Evolutionary conservation across 208 protist species (phyloP), one percentile per base, ranked within the genome.

Genomic region (Leishmania arabica): DNA sequence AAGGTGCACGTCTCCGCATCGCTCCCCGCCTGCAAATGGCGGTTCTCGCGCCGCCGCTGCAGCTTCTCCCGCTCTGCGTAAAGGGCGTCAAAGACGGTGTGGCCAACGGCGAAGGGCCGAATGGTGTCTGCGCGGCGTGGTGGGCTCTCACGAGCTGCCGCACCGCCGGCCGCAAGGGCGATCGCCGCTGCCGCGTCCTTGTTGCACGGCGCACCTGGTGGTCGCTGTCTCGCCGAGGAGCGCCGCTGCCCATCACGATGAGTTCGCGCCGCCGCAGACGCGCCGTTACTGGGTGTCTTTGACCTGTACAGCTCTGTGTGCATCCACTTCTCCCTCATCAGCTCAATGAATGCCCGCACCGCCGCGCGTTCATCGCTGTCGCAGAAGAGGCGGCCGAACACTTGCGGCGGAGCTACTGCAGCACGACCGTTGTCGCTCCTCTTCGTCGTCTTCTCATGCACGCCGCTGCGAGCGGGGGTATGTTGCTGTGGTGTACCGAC

Each of bases 311-410:
- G 76, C 40, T 86, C 83, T 8, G 53, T 65, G 42, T 83, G 60
- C 66, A 88, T 83, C 24, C 82, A 75, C 58, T 88, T 83, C 53
- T 88, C 70, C 74, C 79, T 77, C 70, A 88, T 87, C 62, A 88
- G 58, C 53, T 71, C 69, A 37, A 90, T 58, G 47, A 89, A 54
- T 47, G 79, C 82, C 21, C 82, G 82, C 77, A 80, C 73, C 27
- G 83, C 64, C 79, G 74, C 83, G 42, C 85, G 79, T 56, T 82
- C 78, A 73, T 70, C 47, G 21, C 82, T 70, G 76, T 90, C 85
- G 17, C 87, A 79, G 79, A 86, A 90, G 27, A 92, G 81, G 5
- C 89, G 84, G 19, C 85, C 73, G 73, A 89, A 88, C 21, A 89
- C 77, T 13, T 54, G 53, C 4, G 49, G 72, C 84, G 60, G 70